Base-by-base conservation (phyloP, 1,284 basidiomycete genomes). In the Naganishia albida region DNA sequence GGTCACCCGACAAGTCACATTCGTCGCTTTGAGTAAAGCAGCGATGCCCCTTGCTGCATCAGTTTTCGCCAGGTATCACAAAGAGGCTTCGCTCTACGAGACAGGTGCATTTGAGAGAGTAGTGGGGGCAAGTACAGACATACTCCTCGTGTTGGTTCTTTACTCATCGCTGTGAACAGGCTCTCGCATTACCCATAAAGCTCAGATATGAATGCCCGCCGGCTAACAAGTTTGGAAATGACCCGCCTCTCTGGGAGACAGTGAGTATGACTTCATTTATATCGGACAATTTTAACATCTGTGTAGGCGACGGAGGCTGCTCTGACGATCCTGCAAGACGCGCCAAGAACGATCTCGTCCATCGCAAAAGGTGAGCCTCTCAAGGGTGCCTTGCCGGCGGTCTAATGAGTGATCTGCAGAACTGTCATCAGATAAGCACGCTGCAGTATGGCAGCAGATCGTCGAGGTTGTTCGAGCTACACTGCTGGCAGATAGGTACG, bases 121-220 rank as follows among this genome's bases (percentile, higher is more conserved):
- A 15, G 77, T 95, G n/a, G 86, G 88, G 25, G 92, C 91, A 70
- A 72, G 87, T 80, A 13, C n/a, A n/a, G 18, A 18, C 42, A 34
- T 50, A 30, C 49, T 7, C 57, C 56, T 51, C 62, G 34, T 42
- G 54, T 40, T 66, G 53, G 46, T 68, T 52, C 71, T 49, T 66
- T 71, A 13, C 43, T 39, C 8, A 39, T 15, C 30, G 7, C 7
- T 65, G 20, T 25, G 62, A 39, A 6, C 62, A 93, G 90, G 88
- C 92, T 0, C 92, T 90, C 71, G 85, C 89, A 1, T 87, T 95
- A 39, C 93, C 94, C 0, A 87, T 97, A 75, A 93, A 93, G 75
- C 81, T 98, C 68, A 95, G 94, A 77, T 96, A 97, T 71, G 91
- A 93, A 51, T 96, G 94, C 74, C 93, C 94, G 0, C 81, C 88